Percentiles rank a stretch among this genome's conserved stretches.
phyloP scores from a whole-genome alignment of 371 early-diverging fungal species.

The Rhizopus stolonifer region DNA sequence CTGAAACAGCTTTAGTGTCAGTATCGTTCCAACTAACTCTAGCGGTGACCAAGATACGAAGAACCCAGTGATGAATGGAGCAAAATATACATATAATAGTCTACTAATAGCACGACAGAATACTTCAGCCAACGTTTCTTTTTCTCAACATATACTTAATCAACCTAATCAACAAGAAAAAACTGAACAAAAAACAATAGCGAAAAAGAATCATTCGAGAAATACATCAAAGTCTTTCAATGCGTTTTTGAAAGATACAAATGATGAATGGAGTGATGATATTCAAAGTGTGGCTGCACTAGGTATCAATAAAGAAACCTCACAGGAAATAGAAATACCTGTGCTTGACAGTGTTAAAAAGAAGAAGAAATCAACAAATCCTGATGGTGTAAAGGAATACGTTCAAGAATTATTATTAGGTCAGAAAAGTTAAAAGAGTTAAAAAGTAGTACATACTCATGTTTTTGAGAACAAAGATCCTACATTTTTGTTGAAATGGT shows the following conservation, averaged over 20 bases:
- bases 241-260: conserved; percentile 50
- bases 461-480: conserved; percentile 16
- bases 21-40: conserved; percentile 27
- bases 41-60: not conserved
- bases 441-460: not conserved
- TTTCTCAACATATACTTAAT: conserved; percentile 13
- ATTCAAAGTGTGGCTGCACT: conserved; percentile 18
- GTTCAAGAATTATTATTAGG: conserved; percentile 18
- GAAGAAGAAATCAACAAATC: conserved; percentile 10
- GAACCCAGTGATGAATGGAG: conserved; percentile 35
- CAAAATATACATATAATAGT: conserved; percentile 46
- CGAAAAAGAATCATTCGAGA: conserved; percentile 24
- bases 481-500: conserved; percentile 18
- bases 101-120: conserved; percentile 21
- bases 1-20: conserved; percentile 22
- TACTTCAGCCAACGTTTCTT: conserved; percentile 8
- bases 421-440: not conserved
- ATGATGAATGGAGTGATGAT: conserved; percentile 56
- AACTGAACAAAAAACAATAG: conserved; percentile 3
- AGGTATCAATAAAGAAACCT: not conserved
- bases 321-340: conserved; percentile 2
- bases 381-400: conserved; percentile 24
- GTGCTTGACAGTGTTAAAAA: not conserved
- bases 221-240: conserved; percentile 48
- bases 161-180: conserved; percentile 2